Base-by-base conservation (phyloP, 2,329 filamentous ascomycete genomes). In the Clarireedia paspali region DNA sequence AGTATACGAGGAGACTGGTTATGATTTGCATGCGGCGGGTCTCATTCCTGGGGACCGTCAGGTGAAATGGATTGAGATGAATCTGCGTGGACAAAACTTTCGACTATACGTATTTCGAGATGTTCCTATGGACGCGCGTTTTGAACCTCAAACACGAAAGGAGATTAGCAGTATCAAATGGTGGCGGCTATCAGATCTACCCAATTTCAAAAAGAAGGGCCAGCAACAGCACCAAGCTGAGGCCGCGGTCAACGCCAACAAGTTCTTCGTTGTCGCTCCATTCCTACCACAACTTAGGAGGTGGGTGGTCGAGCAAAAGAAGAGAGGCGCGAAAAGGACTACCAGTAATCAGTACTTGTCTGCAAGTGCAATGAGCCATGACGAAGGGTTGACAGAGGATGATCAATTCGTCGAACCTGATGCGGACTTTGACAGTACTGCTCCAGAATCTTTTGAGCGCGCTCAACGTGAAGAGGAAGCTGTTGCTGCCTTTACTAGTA, bases 111-210 rank as follows among this genome's bases (percentile, higher is more conserved):
- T 97, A 49, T 95, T 99, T 69, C 84, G 90, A 53, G 85, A 91
- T 60, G 84, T 99, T 3, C 89, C 91, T 14, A 88, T 88, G 77
- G 85, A 96, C 65, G 92, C 90, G 0, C 71, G 84, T 58, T 99
- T 99, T 67, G 88, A 92, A 70, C 89, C 95, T 4, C 85, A 85
- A 64, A 97, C 94, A 5, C 81, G 95, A 55, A 97, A 97, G 71
- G 95, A 99, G 71, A 99, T 99, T 68, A 95, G 92, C 72, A 95
- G 90, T 72, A 96, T 99, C 58, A 78, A 89, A 68, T 99, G 94
- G 94, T 96, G 95, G 74, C 89, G 85, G 64, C 76, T 99, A 42
- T 88, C 87, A 0, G 91, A 96, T 59, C 79, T 99, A 26, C 92
- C 94, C 0, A 89, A 88, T 0, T 84, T 89, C 65, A 83, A 78